phyloP scores from a whole-genome alignment of 2,329 filamentous ascomycete genomes.

The Botrytis deweyae region DNA sequence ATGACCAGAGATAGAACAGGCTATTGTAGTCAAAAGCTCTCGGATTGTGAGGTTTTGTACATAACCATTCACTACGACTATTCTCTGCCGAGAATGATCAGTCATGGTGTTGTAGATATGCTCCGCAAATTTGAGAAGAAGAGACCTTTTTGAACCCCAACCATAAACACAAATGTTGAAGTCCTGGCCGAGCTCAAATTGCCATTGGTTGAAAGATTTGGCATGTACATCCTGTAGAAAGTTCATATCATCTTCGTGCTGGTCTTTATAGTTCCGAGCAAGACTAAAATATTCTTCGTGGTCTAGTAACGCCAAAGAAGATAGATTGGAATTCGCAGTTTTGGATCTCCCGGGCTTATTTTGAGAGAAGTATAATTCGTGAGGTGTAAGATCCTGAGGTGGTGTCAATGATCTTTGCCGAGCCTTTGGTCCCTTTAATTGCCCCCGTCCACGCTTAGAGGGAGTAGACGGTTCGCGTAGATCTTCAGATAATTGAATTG shows the following conservation, averaged over 20 bases:
- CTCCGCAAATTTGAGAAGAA: conserved; percentile 74
- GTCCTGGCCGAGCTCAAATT: conserved; percentile 80
- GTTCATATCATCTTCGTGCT: conserved; percentile 66
- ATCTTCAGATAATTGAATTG: conserved; percentile 38
- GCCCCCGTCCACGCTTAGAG: conserved; percentile 50
- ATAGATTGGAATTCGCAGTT: conserved; percentile 83
- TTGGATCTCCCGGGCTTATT: conserved; percentile 79
- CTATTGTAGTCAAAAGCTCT: conserved; percentile 69
- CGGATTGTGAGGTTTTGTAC: conserved; percentile 62
- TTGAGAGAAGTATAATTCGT: conserved; percentile 92
- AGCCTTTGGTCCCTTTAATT: conserved; percentile 48
- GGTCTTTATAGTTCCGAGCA: conserved; percentile 60
- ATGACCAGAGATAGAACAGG: conserved; percentile 55
- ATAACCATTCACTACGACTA: conserved; percentile 88
- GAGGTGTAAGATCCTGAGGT: conserved; percentile 76
- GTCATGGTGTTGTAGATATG: conserved; percentile 55
- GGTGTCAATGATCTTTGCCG: conserved; percentile 52
- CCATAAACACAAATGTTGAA: conserved; percentile 93
- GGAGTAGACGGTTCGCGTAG: conserved; percentile 46
- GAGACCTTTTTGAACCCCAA: conserved; percentile 80
- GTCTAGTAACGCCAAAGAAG: conserved; percentile 72
- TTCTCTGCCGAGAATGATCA: conserved; percentile 46
- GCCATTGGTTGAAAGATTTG: conserved; percentile 86
- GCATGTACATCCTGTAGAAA: conserved; percentile 74
- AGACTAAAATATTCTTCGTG: conserved; percentile 88